A percentile compares a stretch with the other conserved stretches of the same genome.
Evolutionary conservation across 148 eudicot genomes (phyloP).

Genomic region (Fallopia convolvulus): DNA sequence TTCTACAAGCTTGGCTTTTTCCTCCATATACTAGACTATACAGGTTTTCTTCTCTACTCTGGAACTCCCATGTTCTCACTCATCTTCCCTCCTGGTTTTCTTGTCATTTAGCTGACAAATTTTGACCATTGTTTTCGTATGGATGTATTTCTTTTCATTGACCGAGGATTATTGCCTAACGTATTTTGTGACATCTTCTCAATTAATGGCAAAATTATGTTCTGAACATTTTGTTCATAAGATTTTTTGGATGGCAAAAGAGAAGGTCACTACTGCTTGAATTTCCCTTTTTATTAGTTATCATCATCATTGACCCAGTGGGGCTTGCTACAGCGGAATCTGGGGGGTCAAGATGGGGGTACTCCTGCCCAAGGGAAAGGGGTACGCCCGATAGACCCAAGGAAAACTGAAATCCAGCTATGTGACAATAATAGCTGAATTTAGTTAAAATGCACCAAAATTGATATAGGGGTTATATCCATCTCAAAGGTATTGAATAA

Average conservation of each 20-base stretch:
- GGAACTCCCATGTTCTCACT: neutral
- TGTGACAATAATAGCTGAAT: too few relatives aligned
- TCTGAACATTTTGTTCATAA: neutral
- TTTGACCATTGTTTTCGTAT: neutral
- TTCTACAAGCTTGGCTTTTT: slow-evolving; percentile 98
- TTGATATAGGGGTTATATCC: too few relatives aligned
- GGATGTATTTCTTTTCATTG: neutral
- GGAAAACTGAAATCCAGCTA: too few relatives aligned
- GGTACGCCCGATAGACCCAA: too few relatives aligned
- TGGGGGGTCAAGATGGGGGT: too few relatives aligned
- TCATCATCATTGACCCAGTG: too few relatives aligned
- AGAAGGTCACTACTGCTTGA: neutral
- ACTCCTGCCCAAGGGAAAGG: too few relatives aligned
- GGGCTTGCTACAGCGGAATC: too few relatives aligned
- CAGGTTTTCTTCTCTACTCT: slow-evolving; percentile 42
- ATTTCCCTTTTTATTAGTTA: neutral
- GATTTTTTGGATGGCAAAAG: neutral
- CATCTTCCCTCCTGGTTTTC: neutral
- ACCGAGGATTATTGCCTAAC: neutral
- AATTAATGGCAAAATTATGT: neutral
- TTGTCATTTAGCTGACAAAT: neutral
- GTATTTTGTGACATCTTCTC: neutral
- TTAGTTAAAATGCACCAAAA: too few relatives aligned
- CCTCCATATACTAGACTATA: slow-evolving; percentile 83
- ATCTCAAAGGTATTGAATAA: too few relatives aligned